A percentile compares a stretch with the other conserved stretches of the same genome.
phyloP scores from a whole-genome alignment of 352 stramenopile species.

The Pythium rhizo-oryzae region DNA sequence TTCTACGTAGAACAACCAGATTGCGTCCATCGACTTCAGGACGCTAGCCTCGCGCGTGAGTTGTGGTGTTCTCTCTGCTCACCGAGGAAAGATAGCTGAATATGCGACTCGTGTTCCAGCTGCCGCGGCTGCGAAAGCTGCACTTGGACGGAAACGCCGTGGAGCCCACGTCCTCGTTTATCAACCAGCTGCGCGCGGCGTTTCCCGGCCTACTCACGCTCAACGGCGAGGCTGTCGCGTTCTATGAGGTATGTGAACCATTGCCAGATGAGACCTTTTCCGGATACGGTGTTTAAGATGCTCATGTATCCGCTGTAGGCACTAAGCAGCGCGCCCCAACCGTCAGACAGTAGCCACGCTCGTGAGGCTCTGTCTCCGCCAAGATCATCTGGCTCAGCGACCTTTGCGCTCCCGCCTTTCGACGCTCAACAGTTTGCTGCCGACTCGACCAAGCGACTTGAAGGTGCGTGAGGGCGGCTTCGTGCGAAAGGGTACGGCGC shows the following conservation, averaged over 20 bases:
- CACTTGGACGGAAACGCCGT: constrained; percentile 45
- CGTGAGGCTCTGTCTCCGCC: too few species aligned
- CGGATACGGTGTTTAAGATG: too few species aligned
- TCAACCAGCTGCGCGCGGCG: constrained; percentile 27
- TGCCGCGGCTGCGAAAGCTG: constrained; percentile 55
- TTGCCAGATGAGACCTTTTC: too few species aligned
- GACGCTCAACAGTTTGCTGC: constrained; percentile 17
- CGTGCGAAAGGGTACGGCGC: background rate
- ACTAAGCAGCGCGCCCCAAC: background rate
- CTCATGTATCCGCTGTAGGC: too few species aligned
- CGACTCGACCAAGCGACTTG: constrained; percentile 15
- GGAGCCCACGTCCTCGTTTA: constrained; percentile 19
- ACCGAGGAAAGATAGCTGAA: background rate
- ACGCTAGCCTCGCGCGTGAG: constrained; percentile 39
- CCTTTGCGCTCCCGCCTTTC: constrained; percentile 18
- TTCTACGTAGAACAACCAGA: constrained; percentile 66
- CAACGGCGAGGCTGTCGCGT: constrained; percentile 56
- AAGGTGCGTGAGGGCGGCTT: background rate
- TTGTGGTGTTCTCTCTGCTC: background rate
- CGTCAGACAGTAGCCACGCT: too few species aligned
- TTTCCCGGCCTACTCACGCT: constrained; percentile 53
- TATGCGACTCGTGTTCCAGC: background rate
- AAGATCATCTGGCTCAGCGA: background rate
- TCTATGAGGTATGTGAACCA: constrained; percentile 27
- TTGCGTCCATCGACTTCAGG: constrained; percentile 47